Base-by-base conservation (phyloP, 2,329 filamentous ascomycete genomes). In the Xylaria hypoxylon region DNA sequence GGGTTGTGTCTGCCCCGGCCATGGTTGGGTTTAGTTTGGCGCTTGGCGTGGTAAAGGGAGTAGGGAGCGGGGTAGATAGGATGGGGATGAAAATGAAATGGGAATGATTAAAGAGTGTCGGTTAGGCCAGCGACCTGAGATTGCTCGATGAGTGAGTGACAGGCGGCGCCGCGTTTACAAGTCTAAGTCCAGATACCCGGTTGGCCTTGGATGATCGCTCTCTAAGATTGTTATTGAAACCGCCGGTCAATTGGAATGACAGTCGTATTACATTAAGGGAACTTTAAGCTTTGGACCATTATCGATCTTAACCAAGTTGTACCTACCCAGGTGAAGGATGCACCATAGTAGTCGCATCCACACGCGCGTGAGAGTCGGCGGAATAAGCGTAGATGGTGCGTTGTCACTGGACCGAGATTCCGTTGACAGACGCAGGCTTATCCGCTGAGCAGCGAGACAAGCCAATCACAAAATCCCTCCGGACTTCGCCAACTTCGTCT, bases 1-100 rank as follows among this genome's bases (percentile, higher is more conserved):
- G 62, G 31, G 72, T 76, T 42, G 65, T 15, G 56, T 72, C 71
- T 26, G 35, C 24, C 57, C 40, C 52, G 15, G 45, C 42, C 65
- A 67, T 68, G 50, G 47, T 57, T 38, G 35, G 35, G 11, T 51
- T 31, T 31, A 28, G 42, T 62, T 47, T 45, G 40, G 19, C 13
- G 52, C 38, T 22, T n/a, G 50, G 55, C 35, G 47, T 42, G 31
- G 33, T 22, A 28, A n/a, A 33, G 62, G 17, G 15, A n/a, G n/a
- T n/a, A n/a, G n/a, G 26, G 24, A 15, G 50, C 50, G 51, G 51
- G 51, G 51, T 38, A 40, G 19, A 17, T n/a, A 2, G 19, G 17
- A 24, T 6, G 28, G 31, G 4, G 31, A 31, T 19, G 24, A 5
- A n/a, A n/a, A n/a, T n/a, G n/a, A n/a, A n/a, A 10, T 11, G 50